Base-by-base conservation (phyloP, 2,329 filamentous ascomycete genomes). In the Boeremia exigua region DNA sequence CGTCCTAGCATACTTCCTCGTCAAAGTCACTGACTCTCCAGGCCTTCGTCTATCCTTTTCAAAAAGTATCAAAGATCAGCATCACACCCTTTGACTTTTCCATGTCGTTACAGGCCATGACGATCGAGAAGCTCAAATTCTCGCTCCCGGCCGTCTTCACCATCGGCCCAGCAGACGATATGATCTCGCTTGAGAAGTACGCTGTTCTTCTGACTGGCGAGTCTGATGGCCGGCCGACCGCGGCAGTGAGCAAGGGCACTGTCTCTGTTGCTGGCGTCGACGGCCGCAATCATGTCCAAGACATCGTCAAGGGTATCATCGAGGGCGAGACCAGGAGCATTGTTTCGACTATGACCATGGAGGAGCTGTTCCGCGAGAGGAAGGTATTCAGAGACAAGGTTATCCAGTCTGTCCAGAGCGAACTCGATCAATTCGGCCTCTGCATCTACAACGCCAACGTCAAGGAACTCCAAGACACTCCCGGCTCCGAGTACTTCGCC, bases 281-380 rank as follows among this genome's bases (percentile, higher is more conserved):
- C 61, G 80, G 80, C 19, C 76, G 81, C n/a, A 81, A 84, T 49
- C 90, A 94, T 76, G 87, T 95, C 14, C 88, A 90, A 69, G 90
- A 90, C 64, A 96, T 96, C 59, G 88, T 96, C 75, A 94, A 92
- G 75, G 91, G 91, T 57, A 92, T 96, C 73, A 95, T 96, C 65
- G 91, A 96, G 74, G 92, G 92, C 59, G 92, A 96, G 75, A 93
- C 90, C 1, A 85, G 92, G 55, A 89, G 91, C 6, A 86, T 96
- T 48, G 90, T 96, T 37, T 91, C 88, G 0, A 88, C 86, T 65
- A 94, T 96, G 90, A 93, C 90, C n/a, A 94, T 95, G 89, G 91
- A 94, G 72, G 91, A 95, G 75, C 90, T 96, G 56, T 93, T 93
- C 75, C 88, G 87, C 57, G 88, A 91, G 75, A 82, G 90, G 30